Base-by-base conservation (phyloP, 2,329 filamentous ascomycete genomes). In the Leptosphaerulina australis region DNA sequence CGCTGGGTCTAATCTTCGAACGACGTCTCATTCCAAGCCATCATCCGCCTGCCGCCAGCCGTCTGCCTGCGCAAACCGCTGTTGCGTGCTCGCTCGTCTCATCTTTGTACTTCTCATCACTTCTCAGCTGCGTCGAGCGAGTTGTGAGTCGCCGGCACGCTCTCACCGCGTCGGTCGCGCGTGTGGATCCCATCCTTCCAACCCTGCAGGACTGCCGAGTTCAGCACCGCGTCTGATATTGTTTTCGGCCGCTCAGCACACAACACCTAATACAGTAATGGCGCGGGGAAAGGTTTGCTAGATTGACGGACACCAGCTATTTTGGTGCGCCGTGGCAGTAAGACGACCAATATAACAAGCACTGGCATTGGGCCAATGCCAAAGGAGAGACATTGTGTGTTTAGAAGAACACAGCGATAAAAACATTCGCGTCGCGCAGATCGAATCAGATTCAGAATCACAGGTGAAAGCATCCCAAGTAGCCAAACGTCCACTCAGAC, bases 311-410 rank as follows among this genome's bases (percentile, higher is more conserved):
- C 53, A 35, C 56, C 50, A 59, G 80, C 86, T 78, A 78, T 90
- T 89, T 88, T 90, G 90, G 85, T 90, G 88, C 80, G 84, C 87
- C 73, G 81, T 83, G 56, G 79, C 80, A 75, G 87, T 88, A n/a
- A 79, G 86, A 87, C 78, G 92, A 91, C 81, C 88, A 88, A 77
- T 86, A 91, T 77, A 92, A n/a, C 91, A 76, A 88, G 88, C 63
- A 85, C 87, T 71, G 44, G 57, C 38, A 89, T 88, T 69, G 88
- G 89, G 63, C 83, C 84, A 65, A 85, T 84, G 58, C 73, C 81
- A 47, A 75, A 77, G 58, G 71, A 76, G 62, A 77, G 77, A 74
- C 76, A 75, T 22, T 26, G 69, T 50, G 57, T 58, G 59, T 48
- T 41, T 57, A 51, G 56, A 31, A 55, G 49, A 49, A 58, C 37